Base-by-base conservation (phyloP, 2,329 filamentous ascomycete genomes). In the Neodidymelliopsis sp. region DNA sequence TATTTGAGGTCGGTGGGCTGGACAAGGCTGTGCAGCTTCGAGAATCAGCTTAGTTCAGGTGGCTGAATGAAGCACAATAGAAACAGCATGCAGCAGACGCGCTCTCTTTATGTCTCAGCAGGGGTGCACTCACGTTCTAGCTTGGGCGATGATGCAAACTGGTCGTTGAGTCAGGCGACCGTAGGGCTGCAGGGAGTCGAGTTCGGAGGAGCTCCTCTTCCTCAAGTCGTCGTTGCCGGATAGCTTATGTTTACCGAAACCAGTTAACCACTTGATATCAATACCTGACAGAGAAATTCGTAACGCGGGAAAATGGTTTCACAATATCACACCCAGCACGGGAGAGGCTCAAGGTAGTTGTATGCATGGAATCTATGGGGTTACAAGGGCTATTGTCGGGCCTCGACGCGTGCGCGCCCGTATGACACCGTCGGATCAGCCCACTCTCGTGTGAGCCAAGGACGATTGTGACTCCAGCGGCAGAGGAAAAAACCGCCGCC, bases 371-470 rank as follows among this genome's bases (percentile, higher is more conserved):
- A 44, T 19, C 34, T 49, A 46, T 52, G 44, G 46, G 42, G 45
- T 47, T 38, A 4, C 18, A n/a, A n/a, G 13, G 10, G n/a, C 24
- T 28, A n/a, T 34, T 10, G 30, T 41, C 29, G 23, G 48, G 36
- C 19, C 33, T 18, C 40, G 37, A 48, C n/a, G 28, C 22, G 39
- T 25, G 39, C 16, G 23, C 20, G 18, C 16, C 31, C 18, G 25
- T 24, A 45, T 27, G 42, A 24, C n/a, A 27, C 16, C 12, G 24
- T n/a, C 27, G 16, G 13, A 56, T 65, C 62, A 65, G 56, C 60
- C 62, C 62, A 65, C 58, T 18, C 46, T 63, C 53, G 58, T 46
- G 43, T 49, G 56, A 62, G 45, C 41, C 27, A 31, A 10, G 9
- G 6, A 19, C 40, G 18, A 45, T 35, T 12, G 25, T 27, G 45